Evolutionary conservation across 169 alveolate species (phyloP).

Genomic region (Cryptosporidium ubiquitum): DNA sequence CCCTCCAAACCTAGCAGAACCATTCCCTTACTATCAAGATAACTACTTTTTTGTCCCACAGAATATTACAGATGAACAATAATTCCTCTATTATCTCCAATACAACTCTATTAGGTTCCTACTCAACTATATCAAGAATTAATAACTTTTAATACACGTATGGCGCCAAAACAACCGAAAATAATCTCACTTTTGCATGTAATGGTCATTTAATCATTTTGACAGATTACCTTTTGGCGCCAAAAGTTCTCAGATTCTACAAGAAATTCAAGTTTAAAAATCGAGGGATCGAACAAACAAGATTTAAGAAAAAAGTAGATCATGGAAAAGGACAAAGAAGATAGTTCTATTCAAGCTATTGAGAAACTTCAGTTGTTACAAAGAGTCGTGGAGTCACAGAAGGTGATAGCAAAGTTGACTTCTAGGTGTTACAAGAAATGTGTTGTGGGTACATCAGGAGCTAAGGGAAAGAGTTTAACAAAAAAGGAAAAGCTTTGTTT

Average conservation of each 20-base stretch:
- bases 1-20: neutral
- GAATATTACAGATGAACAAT: neutral
- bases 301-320: neutral
- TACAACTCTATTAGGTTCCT: neutral
- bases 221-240: neutral
- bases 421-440: conserved; percentile 69
- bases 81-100: neutral
- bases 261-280: too few relatives aligned
- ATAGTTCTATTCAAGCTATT: conserved; percentile 38
- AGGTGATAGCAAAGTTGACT: conserved; percentile 66
- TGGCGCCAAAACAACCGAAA: neutral
- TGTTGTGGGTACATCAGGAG: conserved; percentile 6
- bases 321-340: conserved; percentile 9
- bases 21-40: conserved; percentile 4
- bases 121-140: too few relatives aligned
- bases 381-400: conserved; percentile 68
- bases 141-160: neutral
- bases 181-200: neutral
- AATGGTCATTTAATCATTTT: neutral
- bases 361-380: conserved; percentile 61
- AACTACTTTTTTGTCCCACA: neutral
- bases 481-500: conserved; percentile 61
- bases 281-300: neutral
- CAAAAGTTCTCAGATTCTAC: neutral
- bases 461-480: conserved; percentile 41